Evolutionary conservation across 495 filamentous ascomycete genomes (phyloP), one percentile per base, ranked within the genome.

Genomic region (Filosporella fistucella): DNA sequence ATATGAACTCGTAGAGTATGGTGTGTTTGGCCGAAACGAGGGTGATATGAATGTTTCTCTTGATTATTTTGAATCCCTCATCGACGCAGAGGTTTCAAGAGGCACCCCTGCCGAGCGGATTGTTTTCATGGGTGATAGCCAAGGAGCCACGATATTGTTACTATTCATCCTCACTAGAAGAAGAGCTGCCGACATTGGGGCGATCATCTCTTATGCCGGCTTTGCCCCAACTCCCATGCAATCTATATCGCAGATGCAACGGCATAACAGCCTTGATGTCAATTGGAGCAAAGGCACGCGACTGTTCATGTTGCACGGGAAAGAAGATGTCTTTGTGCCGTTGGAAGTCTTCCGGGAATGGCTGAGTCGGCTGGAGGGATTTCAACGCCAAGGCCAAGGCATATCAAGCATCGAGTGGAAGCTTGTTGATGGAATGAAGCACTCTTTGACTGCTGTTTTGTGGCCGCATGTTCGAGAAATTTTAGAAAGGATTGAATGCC

Each of bases 301-400:
- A 8, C 43, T 53, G 10, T 48, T 53, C 22, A 35, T 53, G 43
- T 21, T 53, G 17, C 50, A 47, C 29, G 50, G 50, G 14, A 24
- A 42, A 8, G 24, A 38, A 1, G 50, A 53, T 21, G 23, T 47
- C 1, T 47, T 53, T 34, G 35, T 53, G 4, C 42, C 44, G 5
- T 17, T 20, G 3, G 42, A 47, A 26, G 28, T 48, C 9, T 36
- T 36, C 29, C 21, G 32, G 7, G 37, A 12, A 1, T 53, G 50
- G 50, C 10, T 14, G 34, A 16, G 8, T 17, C 20, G 34, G 5
- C 28, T 53, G 11, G 24, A 53, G 26, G 25, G 35, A 5, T 48
- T 47, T 23, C 17, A 25, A 21, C 25, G 35, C 5, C 28, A 18
- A 12, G 45, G 39, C 3, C 35, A 47, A 41, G 50, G 50, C 0